phyloP scores from a whole-genome alignment of 2,329 filamentous ascomycete species.

The Aspergillus flavus region DNA sequence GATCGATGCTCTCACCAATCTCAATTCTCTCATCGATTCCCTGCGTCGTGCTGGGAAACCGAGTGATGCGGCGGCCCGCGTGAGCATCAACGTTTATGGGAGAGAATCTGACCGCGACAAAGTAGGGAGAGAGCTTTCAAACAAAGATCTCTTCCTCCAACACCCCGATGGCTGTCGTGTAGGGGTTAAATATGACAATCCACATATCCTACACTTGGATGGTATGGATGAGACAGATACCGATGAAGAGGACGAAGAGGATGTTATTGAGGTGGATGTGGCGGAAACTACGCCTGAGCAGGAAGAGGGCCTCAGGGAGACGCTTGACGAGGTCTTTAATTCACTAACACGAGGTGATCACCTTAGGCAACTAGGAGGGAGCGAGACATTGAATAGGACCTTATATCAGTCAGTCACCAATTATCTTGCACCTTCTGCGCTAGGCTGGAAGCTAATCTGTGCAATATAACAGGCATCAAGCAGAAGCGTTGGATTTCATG shows the following conservation, averaged over 20 bases:
- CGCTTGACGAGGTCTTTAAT: background rate
- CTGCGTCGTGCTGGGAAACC: background rate
- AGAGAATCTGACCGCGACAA: background rate
- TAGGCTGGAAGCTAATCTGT: background rate
- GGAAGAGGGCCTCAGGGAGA: background rate
- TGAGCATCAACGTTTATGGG: constrained; percentile 11
- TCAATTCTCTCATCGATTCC: background rate
- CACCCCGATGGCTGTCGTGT: background rate
- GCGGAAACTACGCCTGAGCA: background rate
- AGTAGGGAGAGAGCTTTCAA: background rate
- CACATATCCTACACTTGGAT: background rate
- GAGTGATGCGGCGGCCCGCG: constrained; percentile 2
- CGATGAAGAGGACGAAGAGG: background rate
- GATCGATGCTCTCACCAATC: background rate
- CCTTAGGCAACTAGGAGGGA: background rate
- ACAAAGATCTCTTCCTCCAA: background rate
- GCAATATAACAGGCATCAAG: background rate
- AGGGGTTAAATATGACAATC: background rate
- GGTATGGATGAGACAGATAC: background rate
- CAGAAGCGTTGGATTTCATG: background rate
- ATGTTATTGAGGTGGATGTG: background rate
- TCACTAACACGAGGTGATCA: background rate
- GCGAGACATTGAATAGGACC: background rate
- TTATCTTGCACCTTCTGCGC: background rate
- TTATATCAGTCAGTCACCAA: background rate